Evolutionary conservation across 805 yeast species (phyloP), one percentile per base, ranked within the genome.

Genomic region (Zygotorulaspora florentina): DNA sequence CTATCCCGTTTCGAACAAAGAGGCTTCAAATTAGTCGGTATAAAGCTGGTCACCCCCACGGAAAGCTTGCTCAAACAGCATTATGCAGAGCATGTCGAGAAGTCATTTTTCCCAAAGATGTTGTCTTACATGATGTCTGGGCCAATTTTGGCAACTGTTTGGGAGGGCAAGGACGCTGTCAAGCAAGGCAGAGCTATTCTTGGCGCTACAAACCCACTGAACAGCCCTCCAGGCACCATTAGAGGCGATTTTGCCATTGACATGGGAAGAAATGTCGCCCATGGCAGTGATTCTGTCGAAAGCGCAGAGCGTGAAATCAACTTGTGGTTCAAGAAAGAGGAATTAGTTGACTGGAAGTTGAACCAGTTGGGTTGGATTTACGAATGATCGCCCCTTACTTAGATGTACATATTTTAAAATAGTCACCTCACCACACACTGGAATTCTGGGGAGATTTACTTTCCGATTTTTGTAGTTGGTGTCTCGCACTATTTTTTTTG

Each of bases 161-260:
- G 99, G 99, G 98, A 93, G 77, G 99, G 99, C 75, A 93, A 90
- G 80, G 97, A 93, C 68, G 99, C 83, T 71, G 99, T 93, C 73
- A 90, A 91, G 79, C 96, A 87, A 74, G 99, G 99, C 72, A 86
- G 99, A 78, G 83, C 79, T 65, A 83, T 93, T 71, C 83, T 93
- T 66, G 99, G 99, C 76, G 98, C 99, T 63, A 93, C 99, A 74
- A 91, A 93, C 87, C 99, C 99, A 70, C 79, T 85, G 70, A 83
- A 80, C 64, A 87, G 96, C 63, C 91, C 95, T 59, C 98, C 98
- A 73, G 99, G 99, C 74, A 93, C 99, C 75, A 93, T 93, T 81
- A 89, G 99, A 80, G 98, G 96, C 72, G 99, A 93, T 78, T 93
- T 75, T 63, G 99, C 97, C 71, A 76, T 93, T 65, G 99, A 93